Conservation (phyloP, 306 rosid species). For the Cyamopsis tetragonoloba region DNA sequence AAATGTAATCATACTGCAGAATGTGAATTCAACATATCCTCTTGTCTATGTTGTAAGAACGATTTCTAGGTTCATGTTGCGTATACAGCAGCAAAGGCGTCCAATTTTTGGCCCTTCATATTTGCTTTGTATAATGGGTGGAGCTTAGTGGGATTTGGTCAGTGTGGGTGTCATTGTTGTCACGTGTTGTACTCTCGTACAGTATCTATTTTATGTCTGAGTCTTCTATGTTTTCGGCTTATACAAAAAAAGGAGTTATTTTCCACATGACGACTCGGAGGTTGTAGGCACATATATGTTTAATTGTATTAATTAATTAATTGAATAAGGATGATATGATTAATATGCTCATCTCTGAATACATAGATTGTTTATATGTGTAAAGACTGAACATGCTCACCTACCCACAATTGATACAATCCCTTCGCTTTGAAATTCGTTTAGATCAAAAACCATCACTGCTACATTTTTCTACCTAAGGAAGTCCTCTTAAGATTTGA, state of each 20-base stretch:
- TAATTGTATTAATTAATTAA: neutral
- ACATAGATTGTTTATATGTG: neutral
- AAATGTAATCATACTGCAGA: constrained; percentile 34
- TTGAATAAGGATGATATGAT: no score
- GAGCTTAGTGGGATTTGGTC: constrained; percentile 57
- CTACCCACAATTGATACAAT: neutral
- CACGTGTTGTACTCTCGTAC: constrained; percentile 43
- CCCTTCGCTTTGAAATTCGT: no score
- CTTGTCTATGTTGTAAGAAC: constrained; percentile 46
- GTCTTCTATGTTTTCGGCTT: constrained; percentile 59
- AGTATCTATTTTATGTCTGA: constrained; percentile 54
- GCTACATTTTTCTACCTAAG: no score
- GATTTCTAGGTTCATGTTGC: constrained; percentile 44
- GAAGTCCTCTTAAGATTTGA: no score
- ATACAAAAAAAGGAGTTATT: constrained; percentile 37
- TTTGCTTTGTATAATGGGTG: constrained; percentile 38
- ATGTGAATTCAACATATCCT: constrained; percentile 39
- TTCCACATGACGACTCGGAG: neutral
- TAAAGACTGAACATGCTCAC: neutral
- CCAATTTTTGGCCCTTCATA: constrained; percentile 57
- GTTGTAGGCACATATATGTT: neutral
- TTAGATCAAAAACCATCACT: no score
- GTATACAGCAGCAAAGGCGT: constrained; percentile 38
- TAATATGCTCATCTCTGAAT: neutral
- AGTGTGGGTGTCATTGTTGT: constrained; percentile 60